Percentiles rank a stretch among this genome's conserved stretches.
Evolutionary conservation across 768 basidiomycete genomes (phyloP).

Genomic region (Collybiopsis luxurians): DNA sequence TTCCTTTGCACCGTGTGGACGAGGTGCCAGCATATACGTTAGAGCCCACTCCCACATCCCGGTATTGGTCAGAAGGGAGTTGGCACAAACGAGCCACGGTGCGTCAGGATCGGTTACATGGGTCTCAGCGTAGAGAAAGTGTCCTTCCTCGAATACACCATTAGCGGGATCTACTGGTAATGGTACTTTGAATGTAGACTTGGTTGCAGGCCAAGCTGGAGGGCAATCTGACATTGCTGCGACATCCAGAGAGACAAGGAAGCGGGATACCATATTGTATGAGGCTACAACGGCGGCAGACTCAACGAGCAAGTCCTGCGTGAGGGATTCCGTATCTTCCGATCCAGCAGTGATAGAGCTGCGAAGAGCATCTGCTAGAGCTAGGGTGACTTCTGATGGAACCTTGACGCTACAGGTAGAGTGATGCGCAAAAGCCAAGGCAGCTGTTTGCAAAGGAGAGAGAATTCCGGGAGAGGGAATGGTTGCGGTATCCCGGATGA

Average conservation of each 20-base stretch:
- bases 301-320: slow-evolving; percentile 52
- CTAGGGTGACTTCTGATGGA: slow-evolving; percentile 35
- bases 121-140: slow-evolving; percentile 41
- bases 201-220: slow-evolving; percentile 48
- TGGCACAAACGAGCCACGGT: slow-evolving; percentile 50
- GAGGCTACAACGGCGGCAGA: slow-evolving; percentile 48
- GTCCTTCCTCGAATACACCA: slow-evolving; percentile 17
- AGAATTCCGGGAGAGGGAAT: slow-evolving; percentile 24
- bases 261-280: slow-evolving; percentile 73
- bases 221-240: slow-evolving; percentile 45
- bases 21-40: slow-evolving; percentile 35
- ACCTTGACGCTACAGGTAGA: slow-evolving; percentile 50
- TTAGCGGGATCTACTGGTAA: slow-evolving; percentile 22
- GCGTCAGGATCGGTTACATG: slow-evolving; percentile 34
- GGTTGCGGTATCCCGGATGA: slow-evolving; percentile 47
- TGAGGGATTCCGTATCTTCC: slow-evolving; percentile 19
- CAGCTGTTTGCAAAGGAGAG: slow-evolving; percentile 43
- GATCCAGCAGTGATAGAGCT: slow-evolving; percentile 12
- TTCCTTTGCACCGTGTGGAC: neutral
- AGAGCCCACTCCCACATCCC: slow-evolving; percentile 47
- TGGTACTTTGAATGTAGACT: slow-evolving; percentile 28
- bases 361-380: slow-evolving; percentile 38
- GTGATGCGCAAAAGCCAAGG: slow-evolving; percentile 57
- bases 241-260: slow-evolving; percentile 59
- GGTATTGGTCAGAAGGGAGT: slow-evolving; percentile 47